Evolutionary conservation across 306 rosid genomes (phyloP).

Genomic region (Vigna angularis): DNA sequence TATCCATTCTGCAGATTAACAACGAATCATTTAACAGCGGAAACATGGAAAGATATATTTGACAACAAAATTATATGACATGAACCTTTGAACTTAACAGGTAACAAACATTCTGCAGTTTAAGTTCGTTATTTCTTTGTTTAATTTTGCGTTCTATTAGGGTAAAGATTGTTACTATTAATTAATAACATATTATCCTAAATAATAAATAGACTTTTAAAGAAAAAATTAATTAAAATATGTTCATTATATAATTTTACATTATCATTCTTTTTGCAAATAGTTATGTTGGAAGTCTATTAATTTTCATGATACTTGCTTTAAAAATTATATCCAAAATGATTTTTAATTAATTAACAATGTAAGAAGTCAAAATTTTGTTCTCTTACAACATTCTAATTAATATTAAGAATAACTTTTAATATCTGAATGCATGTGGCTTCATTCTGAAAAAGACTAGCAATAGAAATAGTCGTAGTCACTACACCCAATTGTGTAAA

Average conservation of each 20-base stretch:
- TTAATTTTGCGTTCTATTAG: not conserved
- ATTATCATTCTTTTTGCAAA: not conserved
- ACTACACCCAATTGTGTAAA: not conserved
- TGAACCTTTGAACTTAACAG: slow-evolving; percentile 9
- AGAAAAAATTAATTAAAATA: not conserved
- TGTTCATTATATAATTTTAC: not conserved
- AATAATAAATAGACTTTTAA: not conserved
- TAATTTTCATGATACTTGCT: not conserved
- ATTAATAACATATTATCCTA: not conserved
- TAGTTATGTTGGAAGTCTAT: not conserved
- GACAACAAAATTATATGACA: slow-evolving; percentile 14
- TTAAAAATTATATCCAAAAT: not conserved
- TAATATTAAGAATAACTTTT: not conserved
- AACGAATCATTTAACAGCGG: not conserved
- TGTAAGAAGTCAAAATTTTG: not conserved
- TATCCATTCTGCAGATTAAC: not conserved
- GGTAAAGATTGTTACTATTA: not conserved
- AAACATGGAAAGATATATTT: slow-evolving; percentile 29
- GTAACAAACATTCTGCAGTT: not conserved
- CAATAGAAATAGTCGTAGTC: not conserved
- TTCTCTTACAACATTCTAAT: not conserved
- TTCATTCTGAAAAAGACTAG: not conserved
- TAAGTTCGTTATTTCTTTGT: not conserved
- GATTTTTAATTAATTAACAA: not conserved
- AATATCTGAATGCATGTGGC: not conserved